Percentiles rank a stretch among this genome's conserved stretches.
Evolutionary conservation across 129 eudicot genomes (phyloP).

Genomic region (Logfia minima): DNA sequence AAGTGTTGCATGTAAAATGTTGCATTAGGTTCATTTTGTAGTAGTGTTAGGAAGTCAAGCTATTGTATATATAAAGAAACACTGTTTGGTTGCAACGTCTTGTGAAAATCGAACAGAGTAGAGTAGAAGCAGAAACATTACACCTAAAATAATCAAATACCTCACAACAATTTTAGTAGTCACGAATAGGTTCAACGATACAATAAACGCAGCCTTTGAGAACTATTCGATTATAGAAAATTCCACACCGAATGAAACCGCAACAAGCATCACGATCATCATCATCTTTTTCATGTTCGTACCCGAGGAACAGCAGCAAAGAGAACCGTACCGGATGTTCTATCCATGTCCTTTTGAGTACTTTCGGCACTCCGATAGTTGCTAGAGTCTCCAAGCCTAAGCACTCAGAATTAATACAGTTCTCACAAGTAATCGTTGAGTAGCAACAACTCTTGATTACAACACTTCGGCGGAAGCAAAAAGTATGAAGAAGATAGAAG

Average conservation of each 20-base stretch:
- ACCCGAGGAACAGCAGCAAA: not conserved
- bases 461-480: not conserved
- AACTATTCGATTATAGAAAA: no score
- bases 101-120: no score
- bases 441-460: not conserved
- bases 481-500: not conserved
- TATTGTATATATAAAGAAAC: no score
- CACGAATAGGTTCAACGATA: not conserved
- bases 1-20: no score
- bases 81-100: no score
- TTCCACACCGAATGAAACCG: not conserved
- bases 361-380: not conserved
- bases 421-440: not conserved
- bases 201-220: no score
- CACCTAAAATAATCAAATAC: no score
- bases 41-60: not conserved
- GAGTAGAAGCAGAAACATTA: no score
- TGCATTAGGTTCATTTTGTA: no score
- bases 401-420: not conserved
- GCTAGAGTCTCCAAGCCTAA: not conserved
- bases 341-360: not conserved
- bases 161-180: not conserved
- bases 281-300: not conserved
- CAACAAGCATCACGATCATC: not conserved
- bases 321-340: not conserved